A percentile compares a stretch with the other conserved stretches of the same genome.
Conservation (phyloP, 2,329 filamentous ascomycete species). For the Rhinocladiella similis region DNA sequence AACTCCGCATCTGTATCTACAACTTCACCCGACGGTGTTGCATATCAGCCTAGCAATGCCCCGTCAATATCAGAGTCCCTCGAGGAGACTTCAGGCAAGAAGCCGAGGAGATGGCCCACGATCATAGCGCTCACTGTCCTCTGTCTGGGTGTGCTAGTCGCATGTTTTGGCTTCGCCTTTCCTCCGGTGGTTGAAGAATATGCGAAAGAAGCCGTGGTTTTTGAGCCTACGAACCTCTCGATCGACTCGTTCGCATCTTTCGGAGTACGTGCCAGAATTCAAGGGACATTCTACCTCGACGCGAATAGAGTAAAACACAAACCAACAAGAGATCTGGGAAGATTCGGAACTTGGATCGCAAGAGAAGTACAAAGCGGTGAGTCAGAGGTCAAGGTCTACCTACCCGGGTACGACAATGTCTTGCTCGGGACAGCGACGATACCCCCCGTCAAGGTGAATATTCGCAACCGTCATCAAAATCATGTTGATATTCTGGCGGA, state of each 20-base stretch:
- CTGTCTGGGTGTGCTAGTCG: slow-evolving; percentile 61
- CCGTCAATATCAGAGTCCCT: slow-evolving; percentile 26
- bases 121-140: slow-evolving; percentile 70
- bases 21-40: slow-evolving; percentile 26
- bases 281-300: slow-evolving; percentile 80
- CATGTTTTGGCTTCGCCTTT: slow-evolving; percentile 77
- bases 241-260: slow-evolving; percentile 79
- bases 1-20: slow-evolving; percentile 32
- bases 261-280: slow-evolving; percentile 76
- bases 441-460: slow-evolving; percentile 72
- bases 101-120: slow-evolving; percentile 69
- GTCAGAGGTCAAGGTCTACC: slow-evolving; percentile 71
- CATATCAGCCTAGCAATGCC: slow-evolving; percentile 27
- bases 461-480: slow-evolving; percentile 76
- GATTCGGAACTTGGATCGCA: slow-evolving; percentile 77
- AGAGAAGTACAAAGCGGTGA: slow-evolving; percentile 71
- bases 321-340: slow-evolving; percentile 72
- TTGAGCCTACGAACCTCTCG: slow-evolving; percentile 80
- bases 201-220: slow-evolving; percentile 75
- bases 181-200: slow-evolving; percentile 83
- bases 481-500: slow-evolving; percentile 77
- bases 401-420: slow-evolving; percentile 79
- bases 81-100: slow-evolving; percentile 26
- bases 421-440: slow-evolving; percentile 75
- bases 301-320: slow-evolving; percentile 70